Evolutionary conservation across 164 flowering plant genomes (phyloP).

Genomic region (Echeveria elegans): DNA sequence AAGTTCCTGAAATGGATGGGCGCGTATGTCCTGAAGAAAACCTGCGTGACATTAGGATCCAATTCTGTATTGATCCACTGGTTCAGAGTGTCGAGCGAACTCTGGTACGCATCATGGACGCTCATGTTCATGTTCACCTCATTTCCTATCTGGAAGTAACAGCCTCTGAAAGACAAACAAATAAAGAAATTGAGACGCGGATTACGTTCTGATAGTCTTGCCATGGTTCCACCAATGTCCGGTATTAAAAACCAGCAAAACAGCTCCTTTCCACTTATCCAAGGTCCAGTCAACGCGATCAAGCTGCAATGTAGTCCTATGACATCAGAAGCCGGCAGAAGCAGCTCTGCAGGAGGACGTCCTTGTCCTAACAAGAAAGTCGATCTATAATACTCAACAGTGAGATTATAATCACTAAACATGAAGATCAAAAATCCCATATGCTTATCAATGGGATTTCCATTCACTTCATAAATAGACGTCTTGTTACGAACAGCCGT

Average conservation of each 20-base stretch:
- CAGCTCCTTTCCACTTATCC: slow-evolving; percentile 52
- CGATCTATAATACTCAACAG: slow-evolving; percentile 67
- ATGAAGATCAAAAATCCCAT: slow-evolving; percentile 48
- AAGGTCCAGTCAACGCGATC: slow-evolving; percentile 61
- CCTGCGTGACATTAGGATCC: slow-evolving; percentile 37
- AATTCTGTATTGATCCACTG: slow-evolving; percentile 43
- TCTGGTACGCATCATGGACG: slow-evolving; percentile 40
- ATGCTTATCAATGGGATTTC: slow-evolving; percentile 76
- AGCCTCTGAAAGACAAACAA: slow-evolving; percentile 38
- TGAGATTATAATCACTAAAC: slow-evolving; percentile 61
- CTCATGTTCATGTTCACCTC: slow-evolving; percentile 56
- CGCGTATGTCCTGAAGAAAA: slow-evolving; percentile 53
- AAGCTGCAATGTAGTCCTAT: slow-evolving; percentile 42
- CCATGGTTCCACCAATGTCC: slow-evolving; percentile 89
- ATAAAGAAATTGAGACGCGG: neutral
- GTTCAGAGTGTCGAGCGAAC: slow-evolving; percentile 44
- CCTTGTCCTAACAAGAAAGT: slow-evolving; percentile 63
- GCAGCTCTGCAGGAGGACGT: slow-evolving; percentile 39
- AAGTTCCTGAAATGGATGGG: slow-evolving; percentile 89
- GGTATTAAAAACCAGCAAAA: slow-evolving; percentile 55
- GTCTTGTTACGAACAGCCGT: slow-evolving; percentile 40
- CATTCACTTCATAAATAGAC: slow-evolving; percentile 65
- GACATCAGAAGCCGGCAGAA: no score
- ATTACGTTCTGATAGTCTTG: slow-evolving; percentile 52
- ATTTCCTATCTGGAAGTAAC: slow-evolving; percentile 65